phyloP scores from a whole-genome alignment of 306 rosid genomes.

The Ziziphus jujuba region DNA sequence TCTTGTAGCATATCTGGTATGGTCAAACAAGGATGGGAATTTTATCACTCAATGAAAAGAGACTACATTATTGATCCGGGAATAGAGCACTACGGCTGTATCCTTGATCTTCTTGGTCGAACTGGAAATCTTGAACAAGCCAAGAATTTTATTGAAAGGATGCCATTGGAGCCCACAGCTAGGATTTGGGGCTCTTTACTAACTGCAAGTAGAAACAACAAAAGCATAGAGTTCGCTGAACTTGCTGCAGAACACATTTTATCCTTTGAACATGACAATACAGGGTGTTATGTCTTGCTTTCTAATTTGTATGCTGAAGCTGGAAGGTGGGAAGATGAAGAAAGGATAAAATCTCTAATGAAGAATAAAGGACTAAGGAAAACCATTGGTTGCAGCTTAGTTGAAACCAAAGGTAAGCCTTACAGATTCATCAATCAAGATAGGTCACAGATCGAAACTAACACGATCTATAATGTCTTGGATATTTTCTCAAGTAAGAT shows the following conservation, averaged over 20 bases:
- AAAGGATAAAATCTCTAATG: conserved; percentile 40
- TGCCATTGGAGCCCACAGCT: conserved; percentile 49
- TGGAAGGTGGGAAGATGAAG: conserved; percentile 49
- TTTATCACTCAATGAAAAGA: conserved; percentile 41
- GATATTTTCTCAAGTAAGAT: conserved; percentile 32
- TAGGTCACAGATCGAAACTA: conserved; percentile 39
- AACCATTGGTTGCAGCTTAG: conserved; percentile 40
- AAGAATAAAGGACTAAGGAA: conserved; percentile 34
- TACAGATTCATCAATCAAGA: conserved; percentile 42
- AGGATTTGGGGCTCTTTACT: conserved; percentile 64
- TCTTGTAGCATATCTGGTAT: conserved; percentile 58
- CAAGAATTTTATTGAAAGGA: conserved; percentile 44
- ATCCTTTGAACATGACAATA: conserved; percentile 41
- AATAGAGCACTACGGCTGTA: conserved; percentile 62
- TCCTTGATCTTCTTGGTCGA: conserved; percentile 55
- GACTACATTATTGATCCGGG: conserved; percentile 47
- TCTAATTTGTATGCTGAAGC: conserved; percentile 60
- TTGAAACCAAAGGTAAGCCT: conserved; percentile 32
- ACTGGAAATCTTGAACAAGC: conserved; percentile 45
- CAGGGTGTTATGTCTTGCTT: conserved; percentile 52
- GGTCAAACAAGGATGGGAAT: conserved; percentile 48
- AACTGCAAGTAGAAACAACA: conserved; percentile 47
- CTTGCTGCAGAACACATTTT: conserved; percentile 43
- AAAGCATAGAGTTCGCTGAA: conserved; percentile 52
- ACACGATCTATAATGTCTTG: conserved; percentile 37